Conservation (phyloP, 768 basidiomycete species). For the Tulasnella sp. region DNA sequence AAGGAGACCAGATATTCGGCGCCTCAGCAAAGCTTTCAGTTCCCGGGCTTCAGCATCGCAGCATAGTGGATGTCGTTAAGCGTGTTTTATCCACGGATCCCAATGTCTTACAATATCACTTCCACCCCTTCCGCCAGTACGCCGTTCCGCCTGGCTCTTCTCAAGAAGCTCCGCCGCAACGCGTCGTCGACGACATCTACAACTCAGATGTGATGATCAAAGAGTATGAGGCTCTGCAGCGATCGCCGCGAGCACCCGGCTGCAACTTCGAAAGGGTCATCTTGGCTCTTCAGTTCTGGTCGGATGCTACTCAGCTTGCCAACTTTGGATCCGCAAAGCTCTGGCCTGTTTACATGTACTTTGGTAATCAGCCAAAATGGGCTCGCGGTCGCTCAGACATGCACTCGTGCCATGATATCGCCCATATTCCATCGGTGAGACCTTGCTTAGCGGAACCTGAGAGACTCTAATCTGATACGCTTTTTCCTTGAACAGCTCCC, state of each 20-base stretch:
- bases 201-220: constrained; percentile 7
- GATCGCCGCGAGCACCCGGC: neutral
- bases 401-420: constrained; percentile 10
- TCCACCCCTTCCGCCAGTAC: constrained; percentile 3
- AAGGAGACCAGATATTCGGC: neutral
- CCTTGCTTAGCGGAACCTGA: neutral
- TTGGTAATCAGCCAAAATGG: constrained; percentile 18
- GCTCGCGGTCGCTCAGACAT: neutral
- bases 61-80: neutral
- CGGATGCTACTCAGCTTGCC: constrained; percentile 20
- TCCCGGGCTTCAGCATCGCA: neutral
- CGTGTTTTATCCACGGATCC: neutral
- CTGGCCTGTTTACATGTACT: constrained; percentile 19
- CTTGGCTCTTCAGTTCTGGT: constrained; percentile 11
- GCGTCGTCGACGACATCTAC: constrained; percentile 12
- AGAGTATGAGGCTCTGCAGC: constrained; percentile 3
- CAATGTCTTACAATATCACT: neutral
- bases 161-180: neutral
- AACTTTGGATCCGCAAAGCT: constrained; percentile 19
- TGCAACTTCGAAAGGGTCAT: constrained; percentile 10
- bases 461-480: neutral
- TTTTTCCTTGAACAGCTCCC: constrained; percentile 6
- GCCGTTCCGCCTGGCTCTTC: neutral
- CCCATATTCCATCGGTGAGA: constrained; percentile 13
- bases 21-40: neutral